A percentile compares a stretch with the other conserved stretches of the same genome.
Conservation (phyloP, 441 rosid genomes). For the Gossypium laxum region DNA sequence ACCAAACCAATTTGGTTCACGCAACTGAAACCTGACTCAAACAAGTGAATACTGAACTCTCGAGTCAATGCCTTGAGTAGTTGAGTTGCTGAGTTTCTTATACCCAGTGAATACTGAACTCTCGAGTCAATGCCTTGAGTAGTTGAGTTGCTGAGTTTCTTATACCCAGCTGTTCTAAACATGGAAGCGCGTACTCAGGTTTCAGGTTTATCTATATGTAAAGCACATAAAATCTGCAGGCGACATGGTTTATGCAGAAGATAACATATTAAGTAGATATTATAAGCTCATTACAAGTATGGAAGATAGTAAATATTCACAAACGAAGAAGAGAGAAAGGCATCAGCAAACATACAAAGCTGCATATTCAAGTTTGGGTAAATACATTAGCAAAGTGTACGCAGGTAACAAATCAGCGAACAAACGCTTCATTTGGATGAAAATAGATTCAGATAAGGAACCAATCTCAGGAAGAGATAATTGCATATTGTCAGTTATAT, state of each 20-base stretch:
- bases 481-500: slow-evolving; percentile 16
- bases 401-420: neutral
- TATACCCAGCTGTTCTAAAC: neutral
- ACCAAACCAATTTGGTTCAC: neutral
- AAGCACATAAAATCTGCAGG: neutral
- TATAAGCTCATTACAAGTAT: neutral
- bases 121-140: neutral
- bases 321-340: neutral
- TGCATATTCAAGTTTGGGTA: neutral
- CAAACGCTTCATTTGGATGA: neutral
- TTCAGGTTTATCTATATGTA: neutral
- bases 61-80: neutral
- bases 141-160: neutral
- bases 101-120: neutral
- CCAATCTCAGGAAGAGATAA: neutral
- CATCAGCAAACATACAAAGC: slow-evolving; percentile 1
- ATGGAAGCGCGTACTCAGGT: neutral
- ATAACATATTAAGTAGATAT: neutral
- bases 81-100: neutral
- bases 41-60: neutral
- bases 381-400: neutral
- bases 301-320: neutral
- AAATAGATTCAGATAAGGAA: neutral
- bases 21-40: neutral
- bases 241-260: neutral